These are phyloP conservation scores for Tylopilus balloui DNA, from an alignment of 768 basidiomycete species.

Conservation along the genomic window DNA sequence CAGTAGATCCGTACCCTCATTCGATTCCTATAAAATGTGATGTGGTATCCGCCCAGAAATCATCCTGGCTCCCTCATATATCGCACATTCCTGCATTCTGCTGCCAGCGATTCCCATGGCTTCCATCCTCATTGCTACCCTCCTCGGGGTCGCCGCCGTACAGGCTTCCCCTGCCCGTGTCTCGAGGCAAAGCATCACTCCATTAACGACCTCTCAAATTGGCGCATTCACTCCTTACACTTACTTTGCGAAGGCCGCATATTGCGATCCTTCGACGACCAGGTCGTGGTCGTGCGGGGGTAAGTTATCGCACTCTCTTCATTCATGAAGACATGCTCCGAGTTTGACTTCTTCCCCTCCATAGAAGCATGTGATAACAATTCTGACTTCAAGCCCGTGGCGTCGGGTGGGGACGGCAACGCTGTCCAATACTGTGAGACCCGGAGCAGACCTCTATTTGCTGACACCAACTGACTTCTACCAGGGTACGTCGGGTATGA, in stretches of 20 bases:
- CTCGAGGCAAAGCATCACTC: slow-evolving; percentile 34
- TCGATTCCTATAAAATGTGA: not conserved
- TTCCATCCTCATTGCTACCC: not conserved
- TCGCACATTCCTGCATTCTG: not conserved
- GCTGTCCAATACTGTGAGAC: slow-evolving; percentile 39
- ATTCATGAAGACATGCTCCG: not conserved
- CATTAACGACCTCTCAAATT: slow-evolving; percentile 38
- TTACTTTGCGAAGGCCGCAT: slow-evolving; percentile 45
- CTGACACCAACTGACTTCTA: not conserved
- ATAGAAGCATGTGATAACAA: slow-evolving; percentile 41
- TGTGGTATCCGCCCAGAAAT: not conserved
- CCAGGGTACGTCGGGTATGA: slow-evolving; percentile 38
- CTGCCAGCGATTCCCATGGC: slow-evolving; percentile 25
- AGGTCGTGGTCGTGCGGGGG: slow-evolving; percentile 51
- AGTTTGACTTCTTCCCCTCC: not conserved
- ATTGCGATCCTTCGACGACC: slow-evolving; percentile 39
- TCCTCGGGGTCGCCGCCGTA: slow-evolving; percentile 7
- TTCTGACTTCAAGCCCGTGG: slow-evolving; percentile 39
- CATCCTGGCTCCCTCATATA: not conserved
- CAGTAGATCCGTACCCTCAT: not conserved
- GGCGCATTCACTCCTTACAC: slow-evolving; percentile 43
- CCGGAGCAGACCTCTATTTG: too few relatives aligned
- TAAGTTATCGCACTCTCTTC: slow-evolving; percentile 21
- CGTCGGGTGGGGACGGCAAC: slow-evolving; percentile 42
- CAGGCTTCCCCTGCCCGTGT: slow-evolving; percentile 20